Conservation (phyloP, 2,329 filamentous ascomycete species). For the Claviceps purpurea region DNA sequence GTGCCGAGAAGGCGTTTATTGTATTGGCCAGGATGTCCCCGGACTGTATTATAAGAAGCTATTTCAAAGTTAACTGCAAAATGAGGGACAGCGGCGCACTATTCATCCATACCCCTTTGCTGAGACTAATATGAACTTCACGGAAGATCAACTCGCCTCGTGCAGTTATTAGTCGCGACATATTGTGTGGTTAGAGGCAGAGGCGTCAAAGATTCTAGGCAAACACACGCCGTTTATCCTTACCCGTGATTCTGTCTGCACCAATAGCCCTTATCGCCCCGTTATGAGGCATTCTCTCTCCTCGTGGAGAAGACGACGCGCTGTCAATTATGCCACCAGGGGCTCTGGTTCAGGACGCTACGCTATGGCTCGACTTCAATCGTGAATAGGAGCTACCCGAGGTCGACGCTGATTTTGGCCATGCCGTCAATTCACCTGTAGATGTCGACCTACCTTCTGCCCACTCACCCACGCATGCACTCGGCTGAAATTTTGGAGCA, state of each 20-base stretch:
- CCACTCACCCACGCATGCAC: background rate
- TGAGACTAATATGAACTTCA: background rate
- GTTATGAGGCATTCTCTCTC: too few species aligned
- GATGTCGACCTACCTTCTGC: background rate
- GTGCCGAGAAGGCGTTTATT: background rate
- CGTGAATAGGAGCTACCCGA: background rate
- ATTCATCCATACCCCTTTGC: background rate
- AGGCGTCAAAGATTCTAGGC: background rate
- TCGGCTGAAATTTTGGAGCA: background rate
- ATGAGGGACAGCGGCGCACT: background rate
- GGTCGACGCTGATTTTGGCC: background rate
- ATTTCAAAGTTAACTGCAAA: background rate
- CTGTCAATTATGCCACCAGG: background rate
- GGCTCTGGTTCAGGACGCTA: background rate
- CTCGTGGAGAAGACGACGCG: background rate
- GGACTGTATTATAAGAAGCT: slow-evolving; percentile 2
- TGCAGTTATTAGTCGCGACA: background rate
- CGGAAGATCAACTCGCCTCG: background rate
- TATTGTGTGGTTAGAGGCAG: background rate
- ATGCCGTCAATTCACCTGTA: background rate
- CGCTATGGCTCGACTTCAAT: background rate
- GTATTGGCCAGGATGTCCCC: background rate
- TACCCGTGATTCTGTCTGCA: background rate
- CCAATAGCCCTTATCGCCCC: background rate
- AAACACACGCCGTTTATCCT: background rate